phyloP scores from a whole-genome alignment of 306 rosid genomes.

The Ochetophila trinervis region DNA sequence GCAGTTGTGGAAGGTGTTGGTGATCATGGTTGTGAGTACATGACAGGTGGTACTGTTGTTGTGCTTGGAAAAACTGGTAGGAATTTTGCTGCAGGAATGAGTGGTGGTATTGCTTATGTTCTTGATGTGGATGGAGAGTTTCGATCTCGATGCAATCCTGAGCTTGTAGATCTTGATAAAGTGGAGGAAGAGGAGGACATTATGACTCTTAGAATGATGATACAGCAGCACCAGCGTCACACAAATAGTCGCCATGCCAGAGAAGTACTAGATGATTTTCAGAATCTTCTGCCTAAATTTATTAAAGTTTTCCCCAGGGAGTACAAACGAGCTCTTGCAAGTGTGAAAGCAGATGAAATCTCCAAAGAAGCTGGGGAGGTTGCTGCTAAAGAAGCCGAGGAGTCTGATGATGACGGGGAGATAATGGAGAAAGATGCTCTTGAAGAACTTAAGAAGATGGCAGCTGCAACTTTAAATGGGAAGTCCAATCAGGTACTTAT shows the following conservation, averaged over 20 bases:
- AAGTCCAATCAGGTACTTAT: conserved; percentile 49
- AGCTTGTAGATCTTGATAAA: conserved; percentile 89
- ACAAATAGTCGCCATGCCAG: conserved; percentile 77
- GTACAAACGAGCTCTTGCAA: conserved; percentile 77
- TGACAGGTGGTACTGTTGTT: conserved; percentile 97
- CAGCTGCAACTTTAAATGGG: conserved; percentile 62
- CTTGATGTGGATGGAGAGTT: conserved; percentile 73
- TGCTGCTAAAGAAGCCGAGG: conserved; percentile 39
- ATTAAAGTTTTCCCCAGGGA: conserved; percentile 89
- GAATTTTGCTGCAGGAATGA: conserved; percentile 99
- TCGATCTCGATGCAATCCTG: conserved; percentile 70
- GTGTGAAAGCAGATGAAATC: conserved; percentile 53
- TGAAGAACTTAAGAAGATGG: conserved; percentile 91
- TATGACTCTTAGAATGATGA: conserved; percentile 69
- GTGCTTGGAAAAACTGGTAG: conserved; percentile 95
- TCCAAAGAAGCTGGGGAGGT: conserved; percentile 37
- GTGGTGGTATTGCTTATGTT: conserved; percentile 94
- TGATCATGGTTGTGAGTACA: conserved; percentile 98
- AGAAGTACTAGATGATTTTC: conserved; percentile 75
- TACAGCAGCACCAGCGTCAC: conserved; percentile 96
- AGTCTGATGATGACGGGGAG: conserved; percentile 52
- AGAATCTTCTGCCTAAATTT: conserved; percentile 71
- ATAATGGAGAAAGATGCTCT: conserved; percentile 70
- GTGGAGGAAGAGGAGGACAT: conserved; percentile 85
- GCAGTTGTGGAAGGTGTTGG: conserved; percentile 99